Percentiles rank a stretch among this genome's conserved stretches.
phyloP scores from a whole-genome alignment of 495 filamentous ascomycete genomes.

The Oidiodendron maius region DNA sequence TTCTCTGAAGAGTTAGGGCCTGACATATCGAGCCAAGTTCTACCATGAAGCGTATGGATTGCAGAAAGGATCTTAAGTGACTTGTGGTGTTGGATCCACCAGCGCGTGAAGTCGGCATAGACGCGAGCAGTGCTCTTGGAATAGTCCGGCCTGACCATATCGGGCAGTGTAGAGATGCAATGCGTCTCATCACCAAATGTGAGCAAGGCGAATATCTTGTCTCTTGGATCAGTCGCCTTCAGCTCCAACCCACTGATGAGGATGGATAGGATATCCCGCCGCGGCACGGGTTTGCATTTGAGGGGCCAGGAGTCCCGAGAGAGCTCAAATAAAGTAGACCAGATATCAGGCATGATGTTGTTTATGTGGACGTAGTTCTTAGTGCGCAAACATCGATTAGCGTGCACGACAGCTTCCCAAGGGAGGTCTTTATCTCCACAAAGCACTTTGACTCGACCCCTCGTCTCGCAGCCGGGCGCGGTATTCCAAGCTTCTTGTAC shows the following conservation, averaged over 20 bases:
- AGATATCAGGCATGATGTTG: too few species aligned
- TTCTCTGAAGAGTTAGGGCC: neutral
- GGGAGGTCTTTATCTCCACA: neutral
- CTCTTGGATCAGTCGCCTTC: neutral
- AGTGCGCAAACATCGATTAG: too few species aligned
- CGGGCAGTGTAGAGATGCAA: neutral
- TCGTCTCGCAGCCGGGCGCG: neutral
- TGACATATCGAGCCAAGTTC: neutral
- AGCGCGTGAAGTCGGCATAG: neutral
- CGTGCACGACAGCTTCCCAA: neutral
- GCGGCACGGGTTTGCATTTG: neutral
- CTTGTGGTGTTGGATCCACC: neutral
- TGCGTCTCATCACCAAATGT: neutral
- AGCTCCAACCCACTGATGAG: neutral
- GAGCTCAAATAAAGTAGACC: too few species aligned
- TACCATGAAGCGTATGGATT: neutral
- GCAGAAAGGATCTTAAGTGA: neutral
- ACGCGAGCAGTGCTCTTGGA: neutral
- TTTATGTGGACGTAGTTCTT: too few species aligned
- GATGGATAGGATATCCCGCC: constrained; percentile 1
- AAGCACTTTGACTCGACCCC: too few species aligned
- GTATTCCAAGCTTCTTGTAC: neutral
- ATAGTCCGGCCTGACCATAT: neutral
- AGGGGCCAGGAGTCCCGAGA: neutral
- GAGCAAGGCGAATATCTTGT: neutral